Evolutionary conservation across 164 flowering plant genomes (phyloP).

Genomic region (Chimonanthus salicifolius): DNA sequence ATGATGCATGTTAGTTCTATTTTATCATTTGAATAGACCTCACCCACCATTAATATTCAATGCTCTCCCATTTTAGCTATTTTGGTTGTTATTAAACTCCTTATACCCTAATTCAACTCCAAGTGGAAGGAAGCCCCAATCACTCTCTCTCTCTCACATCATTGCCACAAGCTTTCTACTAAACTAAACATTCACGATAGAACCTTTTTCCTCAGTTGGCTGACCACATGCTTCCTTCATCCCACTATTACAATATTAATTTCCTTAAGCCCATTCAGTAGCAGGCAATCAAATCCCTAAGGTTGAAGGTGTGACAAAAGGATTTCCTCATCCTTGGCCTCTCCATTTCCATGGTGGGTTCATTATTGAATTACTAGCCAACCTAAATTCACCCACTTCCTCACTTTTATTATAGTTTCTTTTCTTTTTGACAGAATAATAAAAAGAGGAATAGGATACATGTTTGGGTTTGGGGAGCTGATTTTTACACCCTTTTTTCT

Average conservation of each 20-base stretch:
- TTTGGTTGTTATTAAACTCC: not conserved
- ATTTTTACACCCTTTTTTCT: too few relatives aligned
- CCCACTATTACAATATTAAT: slow-evolving; percentile 4
- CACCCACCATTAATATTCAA: not conserved
- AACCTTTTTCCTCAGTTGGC: not conserved
- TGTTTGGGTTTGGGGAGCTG: too few relatives aligned
- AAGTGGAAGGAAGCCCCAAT: slow-evolving; percentile 2
- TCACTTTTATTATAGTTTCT: not conserved
- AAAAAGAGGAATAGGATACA: too few relatives aligned
- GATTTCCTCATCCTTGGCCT: slow-evolving; percentile 7
- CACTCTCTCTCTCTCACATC: slow-evolving; percentile 3
- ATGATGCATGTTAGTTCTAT: too few relatives aligned
- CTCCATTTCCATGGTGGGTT: not conserved
- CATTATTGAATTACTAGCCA: not conserved
- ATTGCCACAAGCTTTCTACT: slow-evolving; percentile 1
- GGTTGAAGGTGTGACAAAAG: not conserved
- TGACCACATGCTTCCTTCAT: slow-evolving; percentile 11
- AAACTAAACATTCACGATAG: not conserved
- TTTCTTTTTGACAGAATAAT: not conserved
- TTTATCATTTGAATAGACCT: not conserved
- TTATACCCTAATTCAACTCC: too few relatives aligned
- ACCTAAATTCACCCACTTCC: not conserved
- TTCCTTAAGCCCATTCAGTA: not conserved
- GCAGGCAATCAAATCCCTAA: not conserved
- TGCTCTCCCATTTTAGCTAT: slow-evolving; percentile 1